Base-by-base conservation (phyloP, 768 basidiomycete species). In the Leccinum barrowsii region DNA sequence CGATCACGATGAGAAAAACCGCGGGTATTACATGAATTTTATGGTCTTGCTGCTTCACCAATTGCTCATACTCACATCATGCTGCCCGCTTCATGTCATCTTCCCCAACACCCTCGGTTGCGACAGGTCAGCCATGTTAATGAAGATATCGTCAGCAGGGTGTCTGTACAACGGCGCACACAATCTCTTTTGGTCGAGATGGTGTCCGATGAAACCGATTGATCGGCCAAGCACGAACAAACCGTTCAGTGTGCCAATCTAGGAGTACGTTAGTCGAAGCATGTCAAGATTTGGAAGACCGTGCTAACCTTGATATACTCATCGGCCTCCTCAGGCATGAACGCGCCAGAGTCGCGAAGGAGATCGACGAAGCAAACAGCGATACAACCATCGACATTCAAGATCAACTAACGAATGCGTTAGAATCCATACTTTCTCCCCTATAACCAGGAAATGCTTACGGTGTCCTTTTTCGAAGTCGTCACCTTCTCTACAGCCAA, bases 401-500 rank as follows among this genome's bases (percentile, higher is more conserved):
- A 82, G 78, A 98, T 96, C 69, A 96, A 85, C 85, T 88, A 61
- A 15, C 51, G 21, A 40, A 4, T 10, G 3, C 1, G n/a, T 65
- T 34, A 59, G 56, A 11, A 54, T 49, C 28, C 5, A 15, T 46
- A 4, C 3, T 17, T 58, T 57, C 48, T 34, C 60, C 22, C 3
- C 5, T 35, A 21, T n/a, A 12, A 44, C 7, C 2, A 7, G 48
- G 19, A 17, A 46, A 24, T 1, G 56, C 72, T 63, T 62, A 89
- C 86, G 48, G 94, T 96, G 73, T 96, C 94, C 81, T 98, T 97
- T 87, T 99, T 99, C 56, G 92, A 78, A 47, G 94, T 94, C 42
- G 96, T 98, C 59, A 98, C 95, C 76, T 91, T 94, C 83, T 99
- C 96, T 61, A 97, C 94, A 46, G 92, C 94, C 59, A 98, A 84